Evolutionary conservation across 2,329 filamentous ascomycete genomes (phyloP).

Genomic region (Aspergillus sp.): DNA sequence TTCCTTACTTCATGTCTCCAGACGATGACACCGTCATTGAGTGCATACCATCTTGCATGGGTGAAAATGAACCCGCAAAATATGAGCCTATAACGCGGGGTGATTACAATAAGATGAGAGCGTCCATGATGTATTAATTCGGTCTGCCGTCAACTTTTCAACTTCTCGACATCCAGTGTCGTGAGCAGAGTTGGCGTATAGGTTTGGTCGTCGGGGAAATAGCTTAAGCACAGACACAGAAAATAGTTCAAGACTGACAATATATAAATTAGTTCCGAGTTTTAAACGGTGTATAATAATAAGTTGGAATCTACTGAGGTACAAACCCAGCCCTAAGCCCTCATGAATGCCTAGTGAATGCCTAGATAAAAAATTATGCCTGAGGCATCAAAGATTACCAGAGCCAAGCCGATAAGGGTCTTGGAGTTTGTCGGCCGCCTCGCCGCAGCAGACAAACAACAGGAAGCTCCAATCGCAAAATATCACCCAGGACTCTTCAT

Average conservation of each 20-base stretch:
- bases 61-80: conserved; percentile 46
- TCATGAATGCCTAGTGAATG: background rate
- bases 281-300: background rate
- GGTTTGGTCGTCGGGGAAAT: background rate
- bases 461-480: background rate
- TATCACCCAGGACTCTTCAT: background rate
- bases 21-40: conserved; percentile 53
- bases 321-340: conserved; percentile 22
- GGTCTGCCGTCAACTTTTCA: background rate
- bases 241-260: background rate
- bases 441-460: background rate
- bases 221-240: background rate
- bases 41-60: conserved; percentile 50
- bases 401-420: conserved; percentile 7
- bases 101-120: conserved; percentile 38
- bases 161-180: background rate
- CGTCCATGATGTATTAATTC: conserved; percentile 25
- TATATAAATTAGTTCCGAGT: background rate
- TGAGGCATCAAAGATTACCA: conserved; percentile 3
- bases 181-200: background rate
- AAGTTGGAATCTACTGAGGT: background rate
- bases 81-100: conserved; percentile 51
- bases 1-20: conserved; percentile 59
- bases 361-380: background rate
- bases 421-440: background rate